A percentile compares a stretch with the other conserved stretches of the same genome.
phyloP scores from a whole-genome alignment of 2,329 filamentous ascomycete genomes.

The Arthroderma sp. region DNA sequence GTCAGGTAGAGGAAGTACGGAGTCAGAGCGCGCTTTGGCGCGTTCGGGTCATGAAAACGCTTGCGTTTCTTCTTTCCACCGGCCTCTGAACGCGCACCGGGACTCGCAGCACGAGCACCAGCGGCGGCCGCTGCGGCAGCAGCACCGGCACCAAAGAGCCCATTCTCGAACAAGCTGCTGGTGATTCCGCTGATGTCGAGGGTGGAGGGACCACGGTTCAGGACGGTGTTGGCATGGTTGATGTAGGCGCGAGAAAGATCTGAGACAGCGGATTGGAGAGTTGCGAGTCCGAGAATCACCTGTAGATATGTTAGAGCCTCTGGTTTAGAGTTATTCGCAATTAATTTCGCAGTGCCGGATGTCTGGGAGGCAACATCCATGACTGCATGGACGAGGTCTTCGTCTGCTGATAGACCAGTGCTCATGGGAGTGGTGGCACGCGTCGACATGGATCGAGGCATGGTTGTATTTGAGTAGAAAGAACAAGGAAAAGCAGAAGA shows the following conservation, averaged over 20 bases:
- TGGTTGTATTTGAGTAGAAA: not conserved
- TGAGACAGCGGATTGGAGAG: constrained; percentile 65
- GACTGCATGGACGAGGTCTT: no score
- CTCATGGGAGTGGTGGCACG: not conserved
- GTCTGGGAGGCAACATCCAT: not conserved
- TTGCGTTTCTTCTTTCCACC: constrained; percentile 76
- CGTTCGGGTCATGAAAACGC: constrained; percentile 81
- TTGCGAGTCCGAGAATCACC: constrained; percentile 66
- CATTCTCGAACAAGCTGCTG: constrained; percentile 32
- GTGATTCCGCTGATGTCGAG: constrained; percentile 41
- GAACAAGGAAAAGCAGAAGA: not conserved
- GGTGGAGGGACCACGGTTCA: constrained; percentile 46
- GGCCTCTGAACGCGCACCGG: constrained; percentile 29
- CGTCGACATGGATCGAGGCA: not conserved
- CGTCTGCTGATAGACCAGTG: not conserved
- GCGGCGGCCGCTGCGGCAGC: constrained; percentile 7
- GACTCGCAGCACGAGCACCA: constrained; percentile 1
- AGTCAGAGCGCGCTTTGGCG: constrained; percentile 84
- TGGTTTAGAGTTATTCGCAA: not conserved
- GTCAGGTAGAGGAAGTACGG: constrained; percentile 95
- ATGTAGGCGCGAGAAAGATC: constrained; percentile 73
- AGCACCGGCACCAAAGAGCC: constrained; percentile 25
- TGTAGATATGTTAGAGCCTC: constrained; percentile 28
- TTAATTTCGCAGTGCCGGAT: not conserved
- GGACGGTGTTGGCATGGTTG: constrained; percentile 72